Evolutionary conservation across 2,329 filamentous ascomycete genomes (phyloP).

Genomic region (Fusarium sp.): DNA sequence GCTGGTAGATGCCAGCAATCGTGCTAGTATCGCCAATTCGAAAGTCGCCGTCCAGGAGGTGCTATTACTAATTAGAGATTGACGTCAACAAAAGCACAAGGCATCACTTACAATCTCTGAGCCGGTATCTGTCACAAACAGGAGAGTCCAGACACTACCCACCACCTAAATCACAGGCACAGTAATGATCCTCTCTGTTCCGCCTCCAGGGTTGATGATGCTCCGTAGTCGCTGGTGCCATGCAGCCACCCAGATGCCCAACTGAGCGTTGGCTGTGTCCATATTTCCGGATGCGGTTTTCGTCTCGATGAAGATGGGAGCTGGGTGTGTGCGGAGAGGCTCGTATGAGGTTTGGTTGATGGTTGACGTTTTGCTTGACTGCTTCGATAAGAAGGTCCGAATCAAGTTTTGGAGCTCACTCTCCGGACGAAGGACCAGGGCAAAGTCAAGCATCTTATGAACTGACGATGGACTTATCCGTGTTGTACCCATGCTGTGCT

Average conservation of each 20-base stretch:
- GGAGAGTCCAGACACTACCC: constrained; percentile 11
- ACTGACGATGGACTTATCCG: not conserved
- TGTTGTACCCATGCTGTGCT: not conserved
- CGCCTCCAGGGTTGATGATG: constrained; percentile 7
- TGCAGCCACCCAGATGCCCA: constrained; percentile 20
- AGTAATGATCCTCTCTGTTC: not conserved
- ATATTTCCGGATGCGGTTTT: not conserved
- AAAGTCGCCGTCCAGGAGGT: not conserved
- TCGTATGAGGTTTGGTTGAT: constrained; percentile 1
- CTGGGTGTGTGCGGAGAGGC: not conserved
- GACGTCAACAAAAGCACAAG: not conserved
- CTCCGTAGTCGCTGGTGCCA: constrained; percentile 22
- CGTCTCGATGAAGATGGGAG: not conserved
- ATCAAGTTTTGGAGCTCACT: not conserved
- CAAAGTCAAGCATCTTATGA: constrained; percentile 13
- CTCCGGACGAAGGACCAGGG: not conserved
- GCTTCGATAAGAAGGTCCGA: not conserved
- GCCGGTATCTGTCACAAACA: constrained; percentile 18
- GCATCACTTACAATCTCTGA: constrained; percentile 13
- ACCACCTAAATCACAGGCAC: constrained; percentile 19
- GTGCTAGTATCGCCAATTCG: not conserved
- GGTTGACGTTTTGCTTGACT: not conserved
- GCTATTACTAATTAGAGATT: not conserved
- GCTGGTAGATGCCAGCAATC: not conserved
- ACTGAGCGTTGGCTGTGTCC: constrained; percentile 12